Conservation (phyloP, 108 stramenopile genomes). For the Cylindrotheca fusiformis region DNA sequence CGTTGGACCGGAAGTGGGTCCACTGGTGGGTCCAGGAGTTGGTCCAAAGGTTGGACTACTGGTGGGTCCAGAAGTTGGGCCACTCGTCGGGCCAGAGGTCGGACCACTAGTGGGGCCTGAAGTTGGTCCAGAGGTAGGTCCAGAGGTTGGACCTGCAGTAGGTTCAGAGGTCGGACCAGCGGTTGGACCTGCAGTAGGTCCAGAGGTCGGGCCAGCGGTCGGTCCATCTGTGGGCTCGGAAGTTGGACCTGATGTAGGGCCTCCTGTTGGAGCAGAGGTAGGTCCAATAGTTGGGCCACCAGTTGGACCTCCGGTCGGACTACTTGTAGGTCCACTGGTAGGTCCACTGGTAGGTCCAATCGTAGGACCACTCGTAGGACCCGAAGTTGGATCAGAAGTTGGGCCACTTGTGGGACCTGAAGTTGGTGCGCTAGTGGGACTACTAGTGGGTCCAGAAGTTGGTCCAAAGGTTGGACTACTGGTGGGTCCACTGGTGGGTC, state of each 20-base stretch:
- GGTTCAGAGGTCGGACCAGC: conserved; percentile 13
- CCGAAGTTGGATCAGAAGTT: conserved; percentile 3
- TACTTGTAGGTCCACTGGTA: conserved; percentile 9
- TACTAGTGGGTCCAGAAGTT: conserved; percentile 17
- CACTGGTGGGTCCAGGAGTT: conserved; percentile 10
- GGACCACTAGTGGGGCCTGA: conserved; percentile 16
- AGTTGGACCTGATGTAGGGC: conserved; percentile 3
- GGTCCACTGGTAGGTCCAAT: conserved; percentile 4
- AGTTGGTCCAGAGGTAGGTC: conserved; percentile 12
- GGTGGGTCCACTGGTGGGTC: conserved; percentile 9
- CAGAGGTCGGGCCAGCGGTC: conserved; percentile 3
- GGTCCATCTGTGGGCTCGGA: background rate
- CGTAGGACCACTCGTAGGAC: conserved; percentile 9
- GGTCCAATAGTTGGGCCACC: conserved; percentile 11
- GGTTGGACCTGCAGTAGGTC: conserved; percentile 10
- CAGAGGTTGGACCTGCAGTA: conserved; percentile 8
- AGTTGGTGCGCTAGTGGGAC: conserved; percentile 14
- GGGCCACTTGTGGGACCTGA: conserved; percentile 10
- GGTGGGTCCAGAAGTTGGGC: conserved; percentile 22
- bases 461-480: conserved; percentile 7
- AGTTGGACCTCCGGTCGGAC: conserved; percentile 4
- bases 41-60: conserved; percentile 13
- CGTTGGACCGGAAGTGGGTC: conserved; percentile 1
- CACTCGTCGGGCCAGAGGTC: conserved; percentile 6
- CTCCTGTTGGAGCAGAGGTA: conserved; percentile 3